A percentile compares a stretch with the other conserved stretches of the same genome.
Evolutionary conservation across 148 eudicot genomes (phyloP).

Genomic region (Camellia japonica): DNA sequence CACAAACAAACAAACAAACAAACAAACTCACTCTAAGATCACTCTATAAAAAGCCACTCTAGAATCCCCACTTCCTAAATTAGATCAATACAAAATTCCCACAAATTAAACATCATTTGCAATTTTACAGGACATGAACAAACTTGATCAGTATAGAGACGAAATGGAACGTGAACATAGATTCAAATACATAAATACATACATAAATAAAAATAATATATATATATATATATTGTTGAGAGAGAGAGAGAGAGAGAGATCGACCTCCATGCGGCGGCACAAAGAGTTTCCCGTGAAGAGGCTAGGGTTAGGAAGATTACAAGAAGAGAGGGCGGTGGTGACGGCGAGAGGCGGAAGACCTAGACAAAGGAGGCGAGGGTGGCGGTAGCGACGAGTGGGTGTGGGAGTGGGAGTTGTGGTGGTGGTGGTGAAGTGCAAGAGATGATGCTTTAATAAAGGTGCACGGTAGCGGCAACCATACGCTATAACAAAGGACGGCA

Average conservation of each 20-base stretch:
- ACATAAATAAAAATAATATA: not conserved
- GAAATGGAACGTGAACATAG: not conserved
- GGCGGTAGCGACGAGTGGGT: not conserved
- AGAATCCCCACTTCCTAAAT: not conserved
- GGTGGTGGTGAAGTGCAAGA: not conserved
- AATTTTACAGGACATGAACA: conserved; percentile 6
- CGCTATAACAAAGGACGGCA: conserved; percentile 26
- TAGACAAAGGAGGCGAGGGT: conserved; percentile 21
- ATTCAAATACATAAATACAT: not conserved
- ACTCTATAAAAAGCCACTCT: no score
- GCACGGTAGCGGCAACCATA: conserved; percentile 35
- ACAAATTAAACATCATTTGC: not conserved
- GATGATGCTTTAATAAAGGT: conserved; percentile 23
- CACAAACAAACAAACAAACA: not conserved
- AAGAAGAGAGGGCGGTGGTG: conserved; percentile 15
- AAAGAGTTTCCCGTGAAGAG: conserved; percentile 58
- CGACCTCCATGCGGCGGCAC: conserved; percentile 66
- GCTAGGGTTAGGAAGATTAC: conserved; percentile 16
- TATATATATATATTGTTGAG: no score
- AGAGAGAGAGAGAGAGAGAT: not conserved
- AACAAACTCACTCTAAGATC: not conserved
- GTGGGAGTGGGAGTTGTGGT: no score
- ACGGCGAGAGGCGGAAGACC: conserved; percentile 18
- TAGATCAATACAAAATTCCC: not conserved
- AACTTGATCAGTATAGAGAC: not conserved